Evolutionary conservation across 1,284 basidiomycete species (phyloP).

Genomic region (Tranzscheliella williamsii): DNA sequence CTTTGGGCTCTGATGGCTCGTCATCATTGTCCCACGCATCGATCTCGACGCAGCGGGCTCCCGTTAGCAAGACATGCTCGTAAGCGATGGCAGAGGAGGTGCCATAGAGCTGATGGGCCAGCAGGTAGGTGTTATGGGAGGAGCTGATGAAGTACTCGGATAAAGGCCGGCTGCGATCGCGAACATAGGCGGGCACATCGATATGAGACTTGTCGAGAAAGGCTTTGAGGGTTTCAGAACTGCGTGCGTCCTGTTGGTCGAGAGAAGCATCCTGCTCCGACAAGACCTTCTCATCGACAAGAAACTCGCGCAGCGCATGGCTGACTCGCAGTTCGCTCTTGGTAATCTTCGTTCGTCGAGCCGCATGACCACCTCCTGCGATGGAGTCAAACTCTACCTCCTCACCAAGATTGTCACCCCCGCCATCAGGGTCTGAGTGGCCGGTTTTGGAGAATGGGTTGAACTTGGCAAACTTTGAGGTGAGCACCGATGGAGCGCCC

Average conservation of each 20-base stretch:
- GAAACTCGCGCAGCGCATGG: conserved; percentile 39
- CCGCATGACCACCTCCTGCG: conserved; percentile 49
- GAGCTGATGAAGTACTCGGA: conserved; percentile 63
- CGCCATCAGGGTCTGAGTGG: conserved; percentile 34
- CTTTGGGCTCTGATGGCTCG: conserved; percentile 66
- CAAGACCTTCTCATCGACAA: conserved; percentile 33
- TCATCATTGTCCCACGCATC: conserved; percentile 68
- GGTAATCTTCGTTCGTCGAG: conserved; percentile 39
- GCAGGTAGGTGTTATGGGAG: conserved; percentile 68
- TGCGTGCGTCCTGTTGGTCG: conserved; percentile 9
- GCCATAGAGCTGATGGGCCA: conserved; percentile 69
- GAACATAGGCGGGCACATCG: conserved; percentile 34
- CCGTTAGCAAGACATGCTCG: conserved; percentile 66
- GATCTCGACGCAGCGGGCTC: conserved; percentile 71
- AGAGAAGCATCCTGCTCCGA: conserved; percentile 17
- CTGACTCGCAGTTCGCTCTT: conserved; percentile 45
- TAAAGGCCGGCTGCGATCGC: conserved; percentile 40
- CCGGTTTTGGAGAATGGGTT: conserved; percentile 44
- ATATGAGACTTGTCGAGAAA: conserved; percentile 45
- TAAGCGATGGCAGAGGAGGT: conserved; percentile 67
- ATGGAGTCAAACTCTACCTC: conserved; percentile 44
- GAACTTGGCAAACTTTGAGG: conserved; percentile 43
- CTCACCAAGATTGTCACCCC: conserved; percentile 48
- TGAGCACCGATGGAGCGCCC: conserved; percentile 26
- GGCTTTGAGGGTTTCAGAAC: conserved; percentile 24